Evolutionary conservation across 352 stramenopile species (phyloP), one percentile per base, ranked within the genome.

Genomic region (Albugo laibachii): DNA sequence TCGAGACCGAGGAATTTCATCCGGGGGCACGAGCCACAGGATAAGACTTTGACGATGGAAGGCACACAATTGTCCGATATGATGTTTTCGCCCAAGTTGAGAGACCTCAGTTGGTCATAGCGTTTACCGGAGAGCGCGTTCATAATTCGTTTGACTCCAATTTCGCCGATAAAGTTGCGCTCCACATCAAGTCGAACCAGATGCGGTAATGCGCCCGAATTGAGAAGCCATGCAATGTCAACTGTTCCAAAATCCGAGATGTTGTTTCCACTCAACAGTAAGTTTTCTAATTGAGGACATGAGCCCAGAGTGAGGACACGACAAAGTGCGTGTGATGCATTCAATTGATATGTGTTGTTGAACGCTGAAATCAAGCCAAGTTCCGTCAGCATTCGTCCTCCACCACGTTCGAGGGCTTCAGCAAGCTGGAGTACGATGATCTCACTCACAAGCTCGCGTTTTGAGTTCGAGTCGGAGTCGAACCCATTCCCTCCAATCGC

Each of bases 121-220:
- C 52, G 52, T 2, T 57, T 48, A 5, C 31, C 13, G 2, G 18
- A n/a, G 15, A 84, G 53, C 0, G 66, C 55, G 0, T 36, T 16
- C 48, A 80, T 54, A 41, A 80, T 44, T 12, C 63, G 62, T 53
- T 80, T 80, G 11, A 83, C 49, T 13, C 77, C 77, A 50, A 82
- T 66, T 50, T 92, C 78, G 19, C 73, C 73, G 42, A 92, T 86
- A 55, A 88, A 92, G 47, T 92, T 92, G 36, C 75, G 72, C 5
- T 75, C 69, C 52, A 92, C 45, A 48, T 92, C 78, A 21, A 92
- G 52, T 2, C 73, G 64, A 46, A 68, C 85, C 14, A 92, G 67
- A 47, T 83, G 66, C 10, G 78, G 70, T 47, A 73, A 92, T 18
- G 79, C 66, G 39, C 74, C 57, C n/a, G 78, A 75, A 11, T 69